phyloP scores from a whole-genome alignment of 352 stramenopile genomes.

The Chrysophaeum taylorii region DNA sequence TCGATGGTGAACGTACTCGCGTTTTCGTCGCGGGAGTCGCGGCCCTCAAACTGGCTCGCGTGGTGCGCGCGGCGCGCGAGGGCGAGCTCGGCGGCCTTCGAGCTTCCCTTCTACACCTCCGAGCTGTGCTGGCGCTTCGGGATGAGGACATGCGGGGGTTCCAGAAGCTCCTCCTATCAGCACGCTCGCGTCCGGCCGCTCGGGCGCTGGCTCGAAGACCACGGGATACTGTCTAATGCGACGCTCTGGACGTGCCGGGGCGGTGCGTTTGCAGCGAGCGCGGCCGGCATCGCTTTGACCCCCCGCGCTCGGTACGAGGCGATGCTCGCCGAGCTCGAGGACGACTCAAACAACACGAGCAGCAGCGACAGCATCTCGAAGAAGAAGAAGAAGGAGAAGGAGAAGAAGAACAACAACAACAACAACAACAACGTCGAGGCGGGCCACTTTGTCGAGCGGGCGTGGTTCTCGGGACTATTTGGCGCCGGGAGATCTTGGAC shows the following conservation, averaged over 20 bases:
- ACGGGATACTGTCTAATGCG: too few relatives aligned
- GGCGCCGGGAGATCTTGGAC: too few relatives aligned
- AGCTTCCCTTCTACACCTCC: not conserved
- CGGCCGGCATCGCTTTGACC: not conserved
- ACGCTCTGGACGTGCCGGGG: not conserved
- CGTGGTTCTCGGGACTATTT: not conserved
- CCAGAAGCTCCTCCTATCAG: not conserved
- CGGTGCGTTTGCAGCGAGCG: not conserved
- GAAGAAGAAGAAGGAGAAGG: too few relatives aligned
- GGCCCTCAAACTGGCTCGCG: not conserved
- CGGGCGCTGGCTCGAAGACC: not conserved
- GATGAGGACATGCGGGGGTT: not conserved
- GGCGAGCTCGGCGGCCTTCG: not conserved
- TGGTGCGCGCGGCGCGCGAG: not conserved
- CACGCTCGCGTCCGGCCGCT: not conserved
- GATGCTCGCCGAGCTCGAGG: not conserved
- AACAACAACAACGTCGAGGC: too few relatives aligned
- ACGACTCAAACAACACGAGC: too few relatives aligned
- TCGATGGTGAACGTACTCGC: not conserved
- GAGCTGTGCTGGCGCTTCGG: conserved; percentile 1
- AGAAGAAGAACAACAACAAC: too few relatives aligned
- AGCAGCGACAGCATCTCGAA: not conserved
- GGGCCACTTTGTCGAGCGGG: not conserved
- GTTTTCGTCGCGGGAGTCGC: not conserved
- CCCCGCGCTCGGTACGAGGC: not conserved